Conservation (phyloP, 345 rosid genomes). For the Eucalyptus sp. region DNA sequence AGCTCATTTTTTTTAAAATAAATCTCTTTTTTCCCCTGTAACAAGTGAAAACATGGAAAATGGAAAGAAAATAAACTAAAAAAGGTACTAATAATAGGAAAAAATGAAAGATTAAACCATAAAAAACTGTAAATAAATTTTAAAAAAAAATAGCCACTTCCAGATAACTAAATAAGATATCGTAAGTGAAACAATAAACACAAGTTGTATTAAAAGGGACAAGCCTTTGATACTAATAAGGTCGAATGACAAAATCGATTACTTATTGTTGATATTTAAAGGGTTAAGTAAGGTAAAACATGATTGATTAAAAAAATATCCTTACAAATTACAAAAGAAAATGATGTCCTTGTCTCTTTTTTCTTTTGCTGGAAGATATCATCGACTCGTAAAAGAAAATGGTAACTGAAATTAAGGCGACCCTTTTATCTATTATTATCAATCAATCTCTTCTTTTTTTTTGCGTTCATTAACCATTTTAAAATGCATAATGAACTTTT, state of each 20-base stretch:
- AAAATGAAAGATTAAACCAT: neutral
- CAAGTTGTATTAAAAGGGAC: neutral
- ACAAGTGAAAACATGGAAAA: neutral
- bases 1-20: neutral
- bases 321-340: neutral
- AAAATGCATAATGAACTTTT: neutral
- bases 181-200: neutral
- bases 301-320: neutral
- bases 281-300: neutral
- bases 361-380: too few species aligned
- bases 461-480: neutral
- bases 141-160: neutral
- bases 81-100: neutral
- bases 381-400: neutral
- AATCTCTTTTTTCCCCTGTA: neutral
- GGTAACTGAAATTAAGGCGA: neutral
- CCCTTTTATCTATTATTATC: too few species aligned
- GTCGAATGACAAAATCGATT: neutral
- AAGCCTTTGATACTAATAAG: neutral
- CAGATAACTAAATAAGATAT: neutral
- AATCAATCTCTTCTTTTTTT: too few species aligned
- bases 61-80: neutral
- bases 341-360: neutral
- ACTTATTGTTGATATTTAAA: neutral
- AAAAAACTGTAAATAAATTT: neutral